phyloP scores from a whole-genome alignment of 2,329 filamentous ascomycete genomes.

The Calycina marina region DNA sequence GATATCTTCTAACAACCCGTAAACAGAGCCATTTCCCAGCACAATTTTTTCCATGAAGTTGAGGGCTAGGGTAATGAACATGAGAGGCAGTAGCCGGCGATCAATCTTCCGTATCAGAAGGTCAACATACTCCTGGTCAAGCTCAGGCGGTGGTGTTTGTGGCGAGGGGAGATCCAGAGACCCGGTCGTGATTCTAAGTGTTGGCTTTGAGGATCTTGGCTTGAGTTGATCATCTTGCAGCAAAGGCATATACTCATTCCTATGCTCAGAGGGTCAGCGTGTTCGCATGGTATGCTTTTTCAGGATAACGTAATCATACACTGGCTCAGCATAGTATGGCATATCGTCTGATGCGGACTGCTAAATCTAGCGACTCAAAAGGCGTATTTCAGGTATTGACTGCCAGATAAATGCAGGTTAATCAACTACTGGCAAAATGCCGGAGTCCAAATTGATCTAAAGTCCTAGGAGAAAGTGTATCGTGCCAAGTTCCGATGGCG shows the following conservation, averaged over 20 bases:
- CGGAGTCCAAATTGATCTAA: too few relatives aligned
- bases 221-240: background rate
- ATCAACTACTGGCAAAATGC: too few relatives aligned
- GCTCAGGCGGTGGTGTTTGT: background rate
- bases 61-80: slow-evolving; percentile 42
- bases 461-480: too few relatives aligned
- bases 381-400: too few relatives aligned
- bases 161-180: background rate
- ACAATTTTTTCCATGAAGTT: slow-evolving; percentile 27
- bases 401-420: too few relatives aligned
- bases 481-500: too few relatives aligned
- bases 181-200: background rate
- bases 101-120: slow-evolving; percentile 38
- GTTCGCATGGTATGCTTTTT: too few relatives aligned
- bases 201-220: background rate
- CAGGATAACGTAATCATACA: too few relatives aligned
- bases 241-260: background rate
- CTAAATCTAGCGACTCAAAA: too few relatives aligned
- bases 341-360: too few relatives aligned
- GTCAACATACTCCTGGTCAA: background rate
- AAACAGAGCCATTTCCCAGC: slow-evolving; percentile 29
- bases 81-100: slow-evolving; percentile 33
- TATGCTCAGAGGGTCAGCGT: too few relatives aligned
- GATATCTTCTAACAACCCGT: slow-evolving; percentile 30
- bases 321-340: too few relatives aligned